Percentiles rank a stretch among this genome's conserved stretches.
Conservation (phyloP, 768 basidiomycete genomes). For the Coprinopsis cinerea region DNA sequence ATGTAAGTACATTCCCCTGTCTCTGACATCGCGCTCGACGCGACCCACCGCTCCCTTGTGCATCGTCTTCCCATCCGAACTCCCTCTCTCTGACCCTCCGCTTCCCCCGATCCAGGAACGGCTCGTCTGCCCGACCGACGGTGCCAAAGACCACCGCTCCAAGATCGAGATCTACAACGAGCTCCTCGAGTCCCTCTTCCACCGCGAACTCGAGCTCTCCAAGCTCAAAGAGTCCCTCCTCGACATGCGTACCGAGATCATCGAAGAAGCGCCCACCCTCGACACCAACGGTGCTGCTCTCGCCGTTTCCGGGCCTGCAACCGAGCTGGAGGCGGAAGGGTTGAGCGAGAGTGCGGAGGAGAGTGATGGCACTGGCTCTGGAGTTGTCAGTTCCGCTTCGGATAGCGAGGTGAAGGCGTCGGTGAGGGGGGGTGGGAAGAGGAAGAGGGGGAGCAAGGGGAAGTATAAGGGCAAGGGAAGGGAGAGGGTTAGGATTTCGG, state of each 20-base stretch:
- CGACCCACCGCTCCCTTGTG: no score
- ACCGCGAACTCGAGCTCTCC: constrained; percentile 28
- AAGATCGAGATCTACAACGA: constrained; percentile 29
- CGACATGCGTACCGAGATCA: constrained; percentile 27
- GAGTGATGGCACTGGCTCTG: neutral
- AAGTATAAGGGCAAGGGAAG: constrained; percentile 11
- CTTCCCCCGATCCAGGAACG: constrained; percentile 20
- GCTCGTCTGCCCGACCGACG: constrained; percentile 19
- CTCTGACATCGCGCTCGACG: no score
- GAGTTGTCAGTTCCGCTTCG: neutral
- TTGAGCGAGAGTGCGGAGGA: no score
- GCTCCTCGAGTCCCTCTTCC: constrained; percentile 28
- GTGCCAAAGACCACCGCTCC: constrained; percentile 22
- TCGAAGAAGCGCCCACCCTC: constrained; percentile 19
- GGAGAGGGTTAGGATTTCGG: constrained; percentile 6
- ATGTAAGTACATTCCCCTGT: no score
- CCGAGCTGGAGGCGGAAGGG: constrained; percentile 3
- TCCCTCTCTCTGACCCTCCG: neutral
- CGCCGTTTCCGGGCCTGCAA: constrained; percentile 1
- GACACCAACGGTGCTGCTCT: constrained; percentile 2
- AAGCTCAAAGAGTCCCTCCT: constrained; percentile 24
- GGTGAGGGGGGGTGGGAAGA: constrained; percentile 2
- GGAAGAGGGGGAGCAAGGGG: constrained; percentile 8
- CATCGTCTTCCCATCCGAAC: no score
- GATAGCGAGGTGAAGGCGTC: neutral